Percentiles rank a stretch among this genome's conserved stretches.
Evolutionary conservation across 1,284 basidiomycete species (phyloP).

Genomic region (Rhodotorula sp.): DNA sequence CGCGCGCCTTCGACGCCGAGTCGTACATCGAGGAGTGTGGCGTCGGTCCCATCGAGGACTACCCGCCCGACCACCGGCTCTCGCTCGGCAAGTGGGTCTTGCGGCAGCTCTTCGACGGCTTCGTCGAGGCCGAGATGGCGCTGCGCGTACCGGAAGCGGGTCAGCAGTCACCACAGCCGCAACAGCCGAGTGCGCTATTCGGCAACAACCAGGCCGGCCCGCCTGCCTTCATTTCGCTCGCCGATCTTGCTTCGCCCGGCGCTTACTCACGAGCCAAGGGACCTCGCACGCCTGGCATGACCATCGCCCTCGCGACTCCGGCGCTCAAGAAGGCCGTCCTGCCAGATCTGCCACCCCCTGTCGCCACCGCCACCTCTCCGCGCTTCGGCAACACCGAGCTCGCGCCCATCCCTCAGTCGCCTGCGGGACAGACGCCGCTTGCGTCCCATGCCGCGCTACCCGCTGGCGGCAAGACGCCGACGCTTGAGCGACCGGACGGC

Average conservation of each 20-base stretch:
- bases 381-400: constrained; percentile 21
- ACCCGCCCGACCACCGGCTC: constrained; percentile 62
- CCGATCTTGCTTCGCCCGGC: constrained; percentile 45
- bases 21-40: constrained; percentile 88
- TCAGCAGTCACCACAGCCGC: neutral
- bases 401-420: constrained; percentile 32
- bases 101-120: constrained; percentile 47
- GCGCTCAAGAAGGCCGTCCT: constrained; percentile 61
- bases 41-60: constrained; percentile 56
- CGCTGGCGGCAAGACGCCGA: constrained; percentile 27
- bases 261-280: constrained; percentile 27
- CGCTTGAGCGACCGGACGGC: constrained; percentile 25
- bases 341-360: constrained; percentile 46
- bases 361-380: constrained; percentile 11
- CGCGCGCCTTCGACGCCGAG: constrained; percentile 85
- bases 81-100: constrained; percentile 48
- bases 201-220: constrained; percentile 13
- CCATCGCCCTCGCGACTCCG: constrained; percentile 65
- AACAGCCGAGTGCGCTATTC: constrained; percentile 15
- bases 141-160: constrained; percentile 33
- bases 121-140: constrained; percentile 44
- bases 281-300: constrained; percentile 53
- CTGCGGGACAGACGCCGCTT: neutral
- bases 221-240: constrained; percentile 49
- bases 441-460: neutral